phyloP scores from a whole-genome alignment of 2,329 filamentous ascomycete genomes.

The Atkinsonella hypoxylon region DNA sequence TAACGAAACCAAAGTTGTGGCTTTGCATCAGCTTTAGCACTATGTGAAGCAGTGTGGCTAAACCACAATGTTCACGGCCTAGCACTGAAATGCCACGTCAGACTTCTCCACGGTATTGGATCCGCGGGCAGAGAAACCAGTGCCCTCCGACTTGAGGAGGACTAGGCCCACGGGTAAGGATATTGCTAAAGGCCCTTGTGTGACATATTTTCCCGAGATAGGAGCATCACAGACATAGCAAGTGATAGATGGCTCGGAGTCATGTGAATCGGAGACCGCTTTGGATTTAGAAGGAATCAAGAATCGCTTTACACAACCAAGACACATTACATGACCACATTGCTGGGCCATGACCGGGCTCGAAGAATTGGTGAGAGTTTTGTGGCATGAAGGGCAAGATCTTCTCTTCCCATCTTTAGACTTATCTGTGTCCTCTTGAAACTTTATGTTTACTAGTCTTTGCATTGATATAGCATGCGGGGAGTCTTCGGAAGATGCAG shows the following conservation, averaged over 20 bases:
- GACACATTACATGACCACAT: slow-evolving; percentile 86
- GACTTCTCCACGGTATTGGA: slow-evolving; percentile 68
- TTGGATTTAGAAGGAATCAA: slow-evolving; percentile 46
- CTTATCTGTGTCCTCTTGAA: slow-evolving; percentile 53
- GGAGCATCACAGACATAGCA: slow-evolving; percentile 86
- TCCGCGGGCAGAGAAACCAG: slow-evolving; percentile 84
- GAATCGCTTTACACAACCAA: slow-evolving; percentile 73
- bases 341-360: slow-evolving; percentile 74
- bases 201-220: slow-evolving; percentile 41
- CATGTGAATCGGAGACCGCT: slow-evolving; percentile 16
- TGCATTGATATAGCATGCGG: slow-evolving; percentile 71
- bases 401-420: slow-evolving; percentile 31
- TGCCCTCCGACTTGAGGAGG: slow-evolving; percentile 73
- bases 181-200: slow-evolving; percentile 33
- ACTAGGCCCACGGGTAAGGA: slow-evolving; percentile 61
- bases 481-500: slow-evolving; percentile 53
- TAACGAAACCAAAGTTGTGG: not conserved
- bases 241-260: slow-evolving; percentile 31
- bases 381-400: slow-evolving; percentile 76
- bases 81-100: slow-evolving; percentile 76
- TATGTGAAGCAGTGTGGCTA: not conserved
- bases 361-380: slow-evolving; percentile 67
- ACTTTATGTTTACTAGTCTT: slow-evolving; percentile 61
- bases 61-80: slow-evolving; percentile 1
- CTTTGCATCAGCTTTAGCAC: not conserved